A percentile compares a stretch with the other conserved stretches of the same genome.
phyloP scores from a whole-genome alignment of 305 asterid species.

The Solanum chacoense region DNA sequence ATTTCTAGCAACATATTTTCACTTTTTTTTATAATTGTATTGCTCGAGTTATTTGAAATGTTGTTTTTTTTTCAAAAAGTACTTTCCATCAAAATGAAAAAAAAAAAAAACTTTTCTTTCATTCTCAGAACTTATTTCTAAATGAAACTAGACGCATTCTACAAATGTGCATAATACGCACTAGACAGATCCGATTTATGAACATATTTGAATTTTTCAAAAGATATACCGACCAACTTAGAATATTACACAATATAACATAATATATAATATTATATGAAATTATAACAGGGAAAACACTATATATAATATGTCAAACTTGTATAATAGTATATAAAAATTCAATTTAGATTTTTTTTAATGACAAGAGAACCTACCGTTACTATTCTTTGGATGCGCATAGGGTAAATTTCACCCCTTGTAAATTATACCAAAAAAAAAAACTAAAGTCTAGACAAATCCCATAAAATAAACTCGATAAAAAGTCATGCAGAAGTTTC shows the following conservation, averaged over 20 bases:
- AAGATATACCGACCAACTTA: neutral
- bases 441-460: neutral
- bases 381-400: no score
- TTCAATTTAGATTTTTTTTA: neutral
- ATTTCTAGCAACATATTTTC: neutral
- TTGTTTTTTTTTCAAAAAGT: neutral
- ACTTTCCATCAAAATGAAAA: neutral
- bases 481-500: no score
- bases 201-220: neutral
- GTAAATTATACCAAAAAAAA: no score
- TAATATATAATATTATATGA: neutral
- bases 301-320: neutral
- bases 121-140: neutral
- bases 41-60: neutral
- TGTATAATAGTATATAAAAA: neutral
- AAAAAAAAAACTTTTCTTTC: neutral
- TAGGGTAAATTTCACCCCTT: neutral
- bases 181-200: neutral
- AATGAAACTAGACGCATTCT: neutral
- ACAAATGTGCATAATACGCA: neutral
- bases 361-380: neutral
- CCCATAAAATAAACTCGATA: neutral
- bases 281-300: neutral
- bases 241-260: neutral
- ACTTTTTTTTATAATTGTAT: neutral